Base-by-base conservation (phyloP, 331 rosid species). In the Spiraea crenata region DNA sequence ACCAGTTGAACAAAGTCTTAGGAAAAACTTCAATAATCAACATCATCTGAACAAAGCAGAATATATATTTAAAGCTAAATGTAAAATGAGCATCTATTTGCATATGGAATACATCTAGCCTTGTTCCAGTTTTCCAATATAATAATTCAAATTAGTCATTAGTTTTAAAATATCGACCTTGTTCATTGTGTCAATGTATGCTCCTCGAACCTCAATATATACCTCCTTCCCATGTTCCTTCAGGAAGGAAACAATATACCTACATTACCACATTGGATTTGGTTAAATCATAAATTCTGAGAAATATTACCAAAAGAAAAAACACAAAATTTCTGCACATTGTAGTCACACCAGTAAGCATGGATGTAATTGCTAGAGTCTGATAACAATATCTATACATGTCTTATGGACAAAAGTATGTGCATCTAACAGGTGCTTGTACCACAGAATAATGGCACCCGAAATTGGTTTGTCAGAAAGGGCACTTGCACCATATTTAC, bases 151-250 rank as follows among this genome's bases (percentile, higher is more conserved):
- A 39, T 9, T 35, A 46, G 72, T 67, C 65, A 44, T 70, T 65
- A 45, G 19, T 31, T 64, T 44, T 63, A 69, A 9, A 68, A 31
- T 57, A 31, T 14, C 62, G 59, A 91, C 99, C 97, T 95, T 95
- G 83, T 85, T 95, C 96, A 95, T 89, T 46, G 99, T 95, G 82
- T 95, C 99, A 51, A 86, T 88, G 79, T 95, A 95, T 3, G 97
- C 99, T 57, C 83, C 92, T 56, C 96, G 95, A 75, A 95, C 89
- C 89, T 95, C 99, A 67, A 69, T 86, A 65, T 87, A 89, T 65
- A 91, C 83, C 79, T 95, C 99, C 78, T 91, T 95, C 67, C 99
- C 90, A 69, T 95, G 97, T 82, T 91, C 96, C 86, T 95, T 91
- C 82, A 95, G 91, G 76, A 91, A 93, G 76, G 82, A 84, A 65